These are phyloP conservation scores for Peronosclerospora sorghi DNA, from an alignment of 352 stramenopile genomes.

Conservation along the genomic window DNA sequence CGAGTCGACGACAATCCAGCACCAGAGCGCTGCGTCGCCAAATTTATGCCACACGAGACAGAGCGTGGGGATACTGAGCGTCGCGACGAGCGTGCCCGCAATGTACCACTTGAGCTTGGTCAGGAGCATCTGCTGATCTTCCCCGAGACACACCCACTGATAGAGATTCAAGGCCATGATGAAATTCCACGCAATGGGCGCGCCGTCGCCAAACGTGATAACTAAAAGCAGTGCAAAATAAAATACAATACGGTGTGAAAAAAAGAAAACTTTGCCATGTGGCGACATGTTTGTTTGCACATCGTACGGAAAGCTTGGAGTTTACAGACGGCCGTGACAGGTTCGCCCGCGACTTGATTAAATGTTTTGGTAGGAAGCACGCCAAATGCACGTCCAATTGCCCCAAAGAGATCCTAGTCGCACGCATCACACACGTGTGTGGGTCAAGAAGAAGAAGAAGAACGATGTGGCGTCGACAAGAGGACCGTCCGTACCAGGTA, in stretches of 20 bases:
- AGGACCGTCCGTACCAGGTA: conserved; percentile 29
- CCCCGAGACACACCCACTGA: conserved; percentile 70
- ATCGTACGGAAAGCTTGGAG: conserved; percentile 54
- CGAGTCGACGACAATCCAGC: conserved; percentile 52
- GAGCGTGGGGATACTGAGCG: conserved; percentile 38
- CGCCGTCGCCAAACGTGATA: conserved; percentile 65
- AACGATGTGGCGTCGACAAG: not conserved
- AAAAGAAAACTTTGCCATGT: no score
- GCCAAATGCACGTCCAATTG: conserved; percentile 57
- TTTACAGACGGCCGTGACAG: conserved; percentile 49
- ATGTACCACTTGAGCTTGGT: conserved; percentile 80
- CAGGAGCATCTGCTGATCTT: conserved; percentile 77
- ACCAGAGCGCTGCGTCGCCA: conserved; percentile 63
- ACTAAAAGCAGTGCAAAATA: conserved; percentile 20
- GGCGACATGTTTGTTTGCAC: no score
- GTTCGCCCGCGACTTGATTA: conserved; percentile 37
- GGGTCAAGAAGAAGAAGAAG: not conserved
- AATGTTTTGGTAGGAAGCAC: conserved; percentile 58
- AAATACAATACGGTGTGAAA: no score
- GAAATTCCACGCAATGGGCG: conserved; percentile 75
- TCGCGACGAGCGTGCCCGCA: conserved; percentile 42
- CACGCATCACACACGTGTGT: not conserved
- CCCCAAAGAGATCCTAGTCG: conserved; percentile 54
- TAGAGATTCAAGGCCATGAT: conserved; percentile 79
- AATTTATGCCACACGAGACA: conserved; percentile 51